phyloP scores from a whole-genome alignment of 192 early-diverging fungal species.

The Umbelopsis vinacea region DNA sequence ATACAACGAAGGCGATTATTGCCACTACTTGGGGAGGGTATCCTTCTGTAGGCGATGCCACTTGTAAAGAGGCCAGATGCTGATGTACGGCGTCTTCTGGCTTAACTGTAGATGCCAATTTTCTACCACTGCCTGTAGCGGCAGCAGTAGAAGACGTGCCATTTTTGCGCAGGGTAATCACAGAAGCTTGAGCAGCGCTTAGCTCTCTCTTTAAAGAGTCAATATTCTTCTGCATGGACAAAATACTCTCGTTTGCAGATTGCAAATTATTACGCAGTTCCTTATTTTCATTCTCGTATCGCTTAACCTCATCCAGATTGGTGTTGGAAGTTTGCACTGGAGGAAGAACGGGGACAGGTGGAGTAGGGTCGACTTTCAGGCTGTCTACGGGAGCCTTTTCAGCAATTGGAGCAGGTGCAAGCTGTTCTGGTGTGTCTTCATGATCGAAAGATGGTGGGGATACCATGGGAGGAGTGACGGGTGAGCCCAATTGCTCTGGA shows the following conservation, averaged over 20 bases:
- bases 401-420: background rate
- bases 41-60: conserved; percentile 55
- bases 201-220: conserved; percentile 16
- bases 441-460: background rate
- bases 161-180: conserved; percentile 16
- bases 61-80: conserved; percentile 33
- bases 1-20: conserved; percentile 59
- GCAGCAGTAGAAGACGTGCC: conserved; percentile 2
- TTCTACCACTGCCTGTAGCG: background rate
- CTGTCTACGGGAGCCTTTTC: background rate
- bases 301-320: background rate
- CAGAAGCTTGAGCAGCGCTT: conserved; percentile 16
- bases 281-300: background rate
- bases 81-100: conserved; percentile 43
- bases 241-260: conserved; percentile 14
- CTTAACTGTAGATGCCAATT: conserved; percentile 22
- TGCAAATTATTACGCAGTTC: background rate
- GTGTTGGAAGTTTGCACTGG: background rate
- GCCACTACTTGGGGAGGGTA: conserved; percentile 65
- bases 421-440: background rate
- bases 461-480: background rate
- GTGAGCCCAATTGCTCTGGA: background rate
- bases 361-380: too few relatives aligned
- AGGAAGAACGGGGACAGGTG: background rate
- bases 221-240: conserved; percentile 22